These are phyloP conservation scores for Termitomyces bulborhizus DNA, from an alignment of 768 basidiomycete genomes.

Conservation along the genomic window DNA sequence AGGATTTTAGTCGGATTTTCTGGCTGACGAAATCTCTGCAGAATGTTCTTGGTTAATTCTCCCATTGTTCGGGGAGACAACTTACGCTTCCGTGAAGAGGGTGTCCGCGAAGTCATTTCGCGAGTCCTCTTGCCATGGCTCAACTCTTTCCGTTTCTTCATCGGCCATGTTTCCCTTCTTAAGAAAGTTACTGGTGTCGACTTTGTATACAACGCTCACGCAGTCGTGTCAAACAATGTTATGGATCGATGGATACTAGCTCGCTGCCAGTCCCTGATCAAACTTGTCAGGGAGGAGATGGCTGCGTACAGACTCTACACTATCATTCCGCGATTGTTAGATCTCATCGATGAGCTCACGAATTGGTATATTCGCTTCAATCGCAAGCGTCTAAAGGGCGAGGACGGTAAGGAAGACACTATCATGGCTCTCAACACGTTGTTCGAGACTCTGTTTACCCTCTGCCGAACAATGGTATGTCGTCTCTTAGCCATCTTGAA, in stretches of 20 bases:
- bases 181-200: slow-evolving; percentile 73
- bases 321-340: slow-evolving; percentile 89
- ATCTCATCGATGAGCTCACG: slow-evolving; percentile 92
- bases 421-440: slow-evolving; percentile 86
- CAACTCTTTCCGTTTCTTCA: slow-evolving; percentile 98
- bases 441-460: slow-evolving; percentile 90
- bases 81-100: slow-evolving; percentile 95
- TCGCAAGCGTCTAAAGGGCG: slow-evolving; percentile 90
- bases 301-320: slow-evolving; percentile 95
- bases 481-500: background rate
- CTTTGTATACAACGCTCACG: slow-evolving; percentile 87
- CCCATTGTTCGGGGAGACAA: slow-evolving; percentile 98
- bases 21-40: slow-evolving; percentile 19
- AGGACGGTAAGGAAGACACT: slow-evolving; percentile 87
- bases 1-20: background rate
- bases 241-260: slow-evolving; percentile 99
- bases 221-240: slow-evolving; percentile 79
- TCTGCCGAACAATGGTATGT: slow-evolving; percentile 89
- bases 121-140: slow-evolving; percentile 98
- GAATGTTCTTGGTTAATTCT: slow-evolving; percentile 98
- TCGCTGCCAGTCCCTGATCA: slow-evolving; percentile 94
- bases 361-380: slow-evolving; percentile 99
- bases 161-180: slow-evolving; percentile 85
- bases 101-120: slow-evolving; percentile 93
- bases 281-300: slow-evolving; percentile 91